These are phyloP conservation scores for Microbotryum violaceum DNA, from an alignment of 1,284 basidiomycete species.

Conservation along the genomic window DNA sequence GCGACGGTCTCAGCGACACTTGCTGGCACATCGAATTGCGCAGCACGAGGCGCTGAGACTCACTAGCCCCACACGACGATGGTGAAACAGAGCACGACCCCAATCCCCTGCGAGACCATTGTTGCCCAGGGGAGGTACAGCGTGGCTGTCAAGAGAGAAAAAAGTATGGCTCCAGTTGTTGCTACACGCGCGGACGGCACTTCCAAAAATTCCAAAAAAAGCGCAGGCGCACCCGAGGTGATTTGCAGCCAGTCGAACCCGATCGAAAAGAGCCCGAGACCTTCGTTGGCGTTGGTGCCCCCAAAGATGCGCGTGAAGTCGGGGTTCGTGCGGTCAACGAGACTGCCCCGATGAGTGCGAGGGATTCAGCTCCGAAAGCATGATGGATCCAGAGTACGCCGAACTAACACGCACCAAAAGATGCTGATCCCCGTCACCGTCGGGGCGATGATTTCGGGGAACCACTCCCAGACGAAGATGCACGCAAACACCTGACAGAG, in stretches of 20 bases:
- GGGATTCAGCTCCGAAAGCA: too few relatives aligned
- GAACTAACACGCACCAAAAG: constrained; percentile 43
- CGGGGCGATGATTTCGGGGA: not conserved
- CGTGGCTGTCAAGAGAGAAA: constrained; percentile 48
- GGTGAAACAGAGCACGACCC: constrained; percentile 48
- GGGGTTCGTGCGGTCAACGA: too few relatives aligned
- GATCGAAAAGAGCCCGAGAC: too few relatives aligned
- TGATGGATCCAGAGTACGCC: constrained; percentile 5
- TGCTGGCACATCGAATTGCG: not conserved
- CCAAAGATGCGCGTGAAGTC: too few relatives aligned
- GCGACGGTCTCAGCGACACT: too few relatives aligned
- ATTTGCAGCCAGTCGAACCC: constrained; percentile 42
- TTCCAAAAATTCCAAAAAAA: too few relatives aligned
- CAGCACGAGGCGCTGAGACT: not conserved
- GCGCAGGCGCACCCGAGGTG: constrained; percentile 43
- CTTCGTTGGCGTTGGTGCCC: too few relatives aligned
- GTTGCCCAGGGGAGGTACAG: constrained; percentile 3
- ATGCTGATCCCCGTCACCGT: constrained; percentile 52
- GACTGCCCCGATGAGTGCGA: too few relatives aligned
- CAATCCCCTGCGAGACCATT: constrained; percentile 45
- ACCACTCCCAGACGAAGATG: too few relatives aligned
- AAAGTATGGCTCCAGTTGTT: constrained; percentile 42
- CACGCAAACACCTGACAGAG: not conserved
- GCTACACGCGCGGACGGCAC: too few relatives aligned
- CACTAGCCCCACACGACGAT: constrained; percentile 43